These are phyloP conservation scores for Bipolaris oryzae DNA, from an alignment of 2,329 filamentous ascomycete genomes.

Conservation along the genomic window DNA sequence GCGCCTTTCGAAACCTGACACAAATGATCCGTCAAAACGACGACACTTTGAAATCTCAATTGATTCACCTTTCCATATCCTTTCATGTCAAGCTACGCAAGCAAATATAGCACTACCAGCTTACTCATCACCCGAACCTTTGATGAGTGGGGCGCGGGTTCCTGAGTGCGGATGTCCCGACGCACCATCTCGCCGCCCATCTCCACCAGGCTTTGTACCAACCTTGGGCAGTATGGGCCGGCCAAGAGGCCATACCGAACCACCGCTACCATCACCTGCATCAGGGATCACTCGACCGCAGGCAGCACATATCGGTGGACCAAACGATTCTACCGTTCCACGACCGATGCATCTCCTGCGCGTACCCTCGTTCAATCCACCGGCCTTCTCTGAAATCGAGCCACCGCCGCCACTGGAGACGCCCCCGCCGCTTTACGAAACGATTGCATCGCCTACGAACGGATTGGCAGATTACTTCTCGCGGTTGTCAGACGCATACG, in stretches of 20 bases:
- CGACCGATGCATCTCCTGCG: conserved; percentile 85
- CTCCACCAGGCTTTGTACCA: conserved; percentile 59
- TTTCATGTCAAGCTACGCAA: conserved; percentile 91
- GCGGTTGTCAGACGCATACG: conserved; percentile 69
- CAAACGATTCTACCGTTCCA: conserved; percentile 55
- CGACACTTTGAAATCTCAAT: conserved; percentile 96
- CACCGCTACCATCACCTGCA: conserved; percentile 23
- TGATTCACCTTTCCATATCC: conserved; percentile 90
- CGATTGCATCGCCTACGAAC: conserved; percentile 73
- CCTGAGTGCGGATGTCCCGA: conserved; percentile 70
- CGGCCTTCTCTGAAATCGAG: conserved; percentile 81
- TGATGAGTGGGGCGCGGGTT: conserved; percentile 39
- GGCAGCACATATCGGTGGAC: conserved; percentile 53
- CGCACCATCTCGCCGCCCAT: conserved; percentile 60
- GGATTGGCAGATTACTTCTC: conserved; percentile 86
- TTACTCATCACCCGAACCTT: conserved; percentile 66
- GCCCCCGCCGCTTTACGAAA: conserved; percentile 84
- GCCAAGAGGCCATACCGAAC: conserved; percentile 36
- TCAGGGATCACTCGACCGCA: conserved; percentile 58
- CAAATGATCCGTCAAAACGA: conserved; percentile 76
- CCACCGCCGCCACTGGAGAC: conserved; percentile 76
- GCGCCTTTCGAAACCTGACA: conserved; percentile 84
- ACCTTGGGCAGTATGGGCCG: conserved; percentile 63
- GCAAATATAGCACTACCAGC: conserved; percentile 85
- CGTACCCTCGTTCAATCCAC: conserved; percentile 84